phyloP scores from a whole-genome alignment of 192 early-diverging fungal species.

The Dissophora ornata region DNA sequence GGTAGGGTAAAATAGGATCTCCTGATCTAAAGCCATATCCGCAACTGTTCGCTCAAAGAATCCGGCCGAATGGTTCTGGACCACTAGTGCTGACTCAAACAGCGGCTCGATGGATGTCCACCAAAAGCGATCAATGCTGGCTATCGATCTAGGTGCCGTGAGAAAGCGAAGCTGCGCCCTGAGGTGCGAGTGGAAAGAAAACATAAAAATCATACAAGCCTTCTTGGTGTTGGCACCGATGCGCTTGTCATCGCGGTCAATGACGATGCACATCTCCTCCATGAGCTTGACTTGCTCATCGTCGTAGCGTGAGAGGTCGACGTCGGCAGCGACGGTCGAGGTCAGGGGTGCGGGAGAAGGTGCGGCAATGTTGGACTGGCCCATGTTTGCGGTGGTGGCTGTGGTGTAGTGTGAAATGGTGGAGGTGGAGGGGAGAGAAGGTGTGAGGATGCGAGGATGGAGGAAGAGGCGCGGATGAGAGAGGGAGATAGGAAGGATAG shows the following conservation, averaged over 20 bases:
- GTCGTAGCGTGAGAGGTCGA: constrained; percentile 73
- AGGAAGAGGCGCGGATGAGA: neutral
- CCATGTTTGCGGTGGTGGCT: constrained; percentile 23
- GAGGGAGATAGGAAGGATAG: neutral
- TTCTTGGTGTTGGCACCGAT: constrained; percentile 93
- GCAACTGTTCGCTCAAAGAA: too few relatives aligned
- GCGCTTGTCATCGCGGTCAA: constrained; percentile 86
- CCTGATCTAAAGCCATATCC: too few relatives aligned
- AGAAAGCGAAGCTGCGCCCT: too few relatives aligned
- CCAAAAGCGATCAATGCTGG: too few relatives aligned
- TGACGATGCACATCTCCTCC: constrained; percentile 97
- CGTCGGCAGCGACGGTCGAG: constrained; percentile 59
- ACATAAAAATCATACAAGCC: constrained; percentile 75
- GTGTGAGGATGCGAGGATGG: neutral
- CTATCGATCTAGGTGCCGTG: too few relatives aligned
- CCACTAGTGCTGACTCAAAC: too few relatives aligned
- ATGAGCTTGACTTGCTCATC: constrained; percentile 93
- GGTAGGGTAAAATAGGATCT: too few relatives aligned
- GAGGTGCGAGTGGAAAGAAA: too few relatives aligned
- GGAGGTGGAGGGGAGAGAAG: neutral
- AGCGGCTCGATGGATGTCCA: too few relatives aligned
- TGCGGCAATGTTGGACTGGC: constrained; percentile 26
- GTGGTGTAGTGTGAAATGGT: neutral
- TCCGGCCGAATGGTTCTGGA: too few relatives aligned
- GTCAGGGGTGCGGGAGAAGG: constrained; percentile 31